A percentile compares a stretch with the other conserved stretches of the same genome.
Conservation (phyloP, 2,329 filamentous ascomycete species). For the Colletotrichum destructivum region DNA sequence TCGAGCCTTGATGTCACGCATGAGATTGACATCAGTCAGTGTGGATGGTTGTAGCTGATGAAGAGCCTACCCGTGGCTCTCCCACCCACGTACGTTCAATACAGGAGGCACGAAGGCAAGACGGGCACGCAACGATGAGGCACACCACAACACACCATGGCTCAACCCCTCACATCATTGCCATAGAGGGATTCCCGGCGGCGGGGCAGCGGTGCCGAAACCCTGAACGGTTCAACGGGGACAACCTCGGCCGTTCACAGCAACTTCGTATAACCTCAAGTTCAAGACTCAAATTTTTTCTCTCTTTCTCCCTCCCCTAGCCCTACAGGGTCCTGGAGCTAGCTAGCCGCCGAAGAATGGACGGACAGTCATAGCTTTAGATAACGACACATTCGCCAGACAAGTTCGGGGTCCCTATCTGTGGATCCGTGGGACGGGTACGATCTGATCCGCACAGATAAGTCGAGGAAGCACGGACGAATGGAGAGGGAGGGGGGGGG, state of each 20-base stretch:
- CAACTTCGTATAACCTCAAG: not conserved
- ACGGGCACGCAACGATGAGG: not conserved
- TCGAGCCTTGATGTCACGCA: constrained; percentile 45
- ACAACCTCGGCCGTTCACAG: constrained; percentile 8
- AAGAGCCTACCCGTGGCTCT: not conserved
- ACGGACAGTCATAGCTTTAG: constrained; percentile 29
- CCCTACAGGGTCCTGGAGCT: constrained; percentile 7
- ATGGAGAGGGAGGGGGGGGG: not conserved
- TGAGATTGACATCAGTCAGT: constrained; percentile 29
- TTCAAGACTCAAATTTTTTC: not conserved
- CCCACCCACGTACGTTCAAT: not conserved
- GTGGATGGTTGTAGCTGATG: constrained; percentile 3
- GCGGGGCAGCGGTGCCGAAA: constrained; percentile 8
- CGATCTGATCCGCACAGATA: constrained; percentile 42
- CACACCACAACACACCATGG: not conserved
- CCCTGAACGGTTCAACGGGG: constrained; percentile 4
- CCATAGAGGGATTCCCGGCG: constrained; percentile 18
- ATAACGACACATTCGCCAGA: constrained; percentile 22
- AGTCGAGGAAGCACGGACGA: constrained; percentile 34
- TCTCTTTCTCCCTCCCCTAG: not conserved
- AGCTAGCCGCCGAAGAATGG: constrained; percentile 12
- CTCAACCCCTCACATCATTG: constrained; percentile 5
- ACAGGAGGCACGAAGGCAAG: not conserved
- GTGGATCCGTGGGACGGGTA: constrained; percentile 35
- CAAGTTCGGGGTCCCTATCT: constrained; percentile 32